Base-by-base conservation (phyloP, 2,329 filamentous ascomycete genomes). In the Aspergillus viridinutans region DNA sequence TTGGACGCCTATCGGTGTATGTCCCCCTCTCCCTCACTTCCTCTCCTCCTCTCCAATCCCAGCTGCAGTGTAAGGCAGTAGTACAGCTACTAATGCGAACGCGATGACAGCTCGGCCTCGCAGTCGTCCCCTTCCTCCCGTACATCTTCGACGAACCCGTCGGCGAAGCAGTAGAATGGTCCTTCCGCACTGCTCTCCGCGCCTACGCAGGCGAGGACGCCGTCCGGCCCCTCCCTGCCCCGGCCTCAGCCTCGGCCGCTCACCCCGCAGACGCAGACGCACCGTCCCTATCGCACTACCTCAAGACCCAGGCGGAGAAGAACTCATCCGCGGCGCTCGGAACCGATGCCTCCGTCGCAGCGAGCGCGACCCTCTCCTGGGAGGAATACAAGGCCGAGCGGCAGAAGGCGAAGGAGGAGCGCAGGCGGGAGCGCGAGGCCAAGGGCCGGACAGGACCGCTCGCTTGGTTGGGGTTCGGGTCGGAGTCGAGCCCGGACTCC, bases 101-200 rank as follows among this genome's bases (percentile, higher is more conserved):
- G 4, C 12, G 4, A 35, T 23, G 17, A 57, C 63, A 85, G 83
- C 79, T 88, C 54, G 85, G 85, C 67, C 77, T 92, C 35, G 77
- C 86, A 0, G 81, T 90, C 8, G 92, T 97, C 8, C 93, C 92
- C 0, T 89, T 92, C 72, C 74, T 97, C 56, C 93, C 92, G 0
- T 86, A 82, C 57, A 76, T 96, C 55, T 97, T 97, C 66, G 92
- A 99, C 69, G 83, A 96, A 72, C 93, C 94, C 0, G 91, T 99
- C 6, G 94, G 97, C 76, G 83, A 91, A 61, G 91, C 90, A 0
- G 90, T 96, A 0, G 92, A 97, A 69, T 97, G 88, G 88, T 73
- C 83, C 2, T 97, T 97, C 78, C 90, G 96, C 67, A 90, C 87
- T 66, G 89, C 83, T 0, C 94, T 97, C 69, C 83, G 86, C 69